Evolutionary conservation across 192 early-diverging fungal species (phyloP), one percentile per base, ranked within the genome.

Genomic region (Backusella macrospora): DNA sequence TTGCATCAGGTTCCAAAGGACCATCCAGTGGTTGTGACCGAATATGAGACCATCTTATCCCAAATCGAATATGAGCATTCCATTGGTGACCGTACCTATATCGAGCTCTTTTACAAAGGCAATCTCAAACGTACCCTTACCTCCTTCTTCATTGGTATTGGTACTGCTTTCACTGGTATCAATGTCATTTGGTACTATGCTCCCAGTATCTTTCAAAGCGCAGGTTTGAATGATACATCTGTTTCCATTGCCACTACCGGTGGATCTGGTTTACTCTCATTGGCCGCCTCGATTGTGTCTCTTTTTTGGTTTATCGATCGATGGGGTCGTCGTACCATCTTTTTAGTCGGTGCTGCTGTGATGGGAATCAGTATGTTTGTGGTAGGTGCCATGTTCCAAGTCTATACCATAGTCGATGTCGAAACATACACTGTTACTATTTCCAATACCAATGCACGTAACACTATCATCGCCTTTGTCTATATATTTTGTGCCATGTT

Each of bases 311-410:
- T 74, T 46, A 84, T 98, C 62, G 96, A 97, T 55, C 80, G 81
- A 10, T 85, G 92, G 80, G 96, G 96, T 26, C 92, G 96, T 34
- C 81, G 90, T 15, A 87, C 86, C 67, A 87, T 95, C 1, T 83
- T 97, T 6, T 67, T 95, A 39, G 81, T 84, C 16, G 96, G 96
- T 10, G 89, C 89, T 1, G 73, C 85, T 45, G 82, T 84, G 39
- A 93, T 93, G 90, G 83, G 83, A 23, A 72, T 90, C 43, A 77
- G 84, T 47, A 88, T 92, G 74, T 84, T 88, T 71, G 75, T 92
- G 38, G 88, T 93, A 34, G 90, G 87, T 59, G 82, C 79, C 23
- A 39, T 78, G 38, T 82, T 82, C 38, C 70, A 74, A 10, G 64
- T 66, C 0, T 75, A 48, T n/a, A 69, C 59, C 47, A 66, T 37